A percentile compares a stretch with the other conserved stretches of the same genome.
phyloP scores from a whole-genome alignment of 2,329 filamentous ascomycete species.

The Cladobotryum mycophilum region DNA sequence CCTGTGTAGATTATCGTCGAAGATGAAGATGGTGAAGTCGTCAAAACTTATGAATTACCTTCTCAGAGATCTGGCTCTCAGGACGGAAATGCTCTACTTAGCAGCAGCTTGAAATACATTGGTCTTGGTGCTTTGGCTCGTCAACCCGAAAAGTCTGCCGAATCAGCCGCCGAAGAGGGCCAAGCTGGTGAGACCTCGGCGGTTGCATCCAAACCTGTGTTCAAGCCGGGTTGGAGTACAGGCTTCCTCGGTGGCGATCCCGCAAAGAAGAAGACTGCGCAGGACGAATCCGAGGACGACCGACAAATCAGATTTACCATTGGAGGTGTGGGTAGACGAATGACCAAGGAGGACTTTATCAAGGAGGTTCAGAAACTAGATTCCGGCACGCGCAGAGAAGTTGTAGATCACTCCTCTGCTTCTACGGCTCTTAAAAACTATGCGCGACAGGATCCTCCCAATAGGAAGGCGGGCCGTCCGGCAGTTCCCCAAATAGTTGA shows the following conservation, averaged over 20 bases:
- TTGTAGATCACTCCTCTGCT: slow-evolving; percentile 46
- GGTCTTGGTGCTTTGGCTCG: slow-evolving; percentile 43
- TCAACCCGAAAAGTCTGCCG: slow-evolving; percentile 31
- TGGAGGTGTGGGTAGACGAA: slow-evolving; percentile 61
- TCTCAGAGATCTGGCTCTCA: slow-evolving; percentile 40
- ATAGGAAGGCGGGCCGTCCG: slow-evolving; percentile 4
- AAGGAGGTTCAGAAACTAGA: slow-evolving; percentile 67
- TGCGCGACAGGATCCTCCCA: slow-evolving; percentile 36
- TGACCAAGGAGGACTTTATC: slow-evolving; percentile 78
- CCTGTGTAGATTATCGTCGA: slow-evolving; percentile 68
- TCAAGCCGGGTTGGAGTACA: slow-evolving; percentile 45
- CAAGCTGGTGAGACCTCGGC: slow-evolving; percentile 25
- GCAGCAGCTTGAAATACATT: slow-evolving; percentile 47
- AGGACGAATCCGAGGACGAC: slow-evolving; percentile 56
- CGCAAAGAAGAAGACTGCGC: slow-evolving; percentile 33
- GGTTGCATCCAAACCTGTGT: slow-evolving; percentile 29
- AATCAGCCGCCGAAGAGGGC: slow-evolving; percentile 23
- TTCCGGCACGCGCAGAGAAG: slow-evolving; percentile 52
- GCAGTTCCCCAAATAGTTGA: slow-evolving; percentile 15
- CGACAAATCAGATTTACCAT: slow-evolving; percentile 71
- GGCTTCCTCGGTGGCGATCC: slow-evolving; percentile 29
- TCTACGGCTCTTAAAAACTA: slow-evolving; percentile 42
- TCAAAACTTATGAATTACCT: slow-evolving; percentile 76
- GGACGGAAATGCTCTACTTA: slow-evolving; percentile 33
- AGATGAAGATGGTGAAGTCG: slow-evolving; percentile 78